Conservation (phyloP, 805 yeast genomes). For the Starmerella kuoi region DNA sequence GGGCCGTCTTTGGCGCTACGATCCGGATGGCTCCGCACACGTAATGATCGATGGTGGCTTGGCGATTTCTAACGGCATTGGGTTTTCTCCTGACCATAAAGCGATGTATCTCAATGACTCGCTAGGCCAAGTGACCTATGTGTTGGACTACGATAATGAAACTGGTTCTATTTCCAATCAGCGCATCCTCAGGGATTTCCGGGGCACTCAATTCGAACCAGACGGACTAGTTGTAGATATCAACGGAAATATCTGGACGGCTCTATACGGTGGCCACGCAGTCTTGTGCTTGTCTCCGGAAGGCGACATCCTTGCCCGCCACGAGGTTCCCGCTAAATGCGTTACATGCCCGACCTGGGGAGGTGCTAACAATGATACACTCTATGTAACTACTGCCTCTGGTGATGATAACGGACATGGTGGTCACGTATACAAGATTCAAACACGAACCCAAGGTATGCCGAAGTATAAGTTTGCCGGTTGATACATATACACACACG, state of each 20-base stretch:
- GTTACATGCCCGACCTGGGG: slow-evolving; percentile 32
- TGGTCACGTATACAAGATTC: slow-evolving; percentile 27
- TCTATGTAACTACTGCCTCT: slow-evolving; percentile 26
- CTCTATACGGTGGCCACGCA: slow-evolving; percentile 22
- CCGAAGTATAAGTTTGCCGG: slow-evolving; percentile 26
- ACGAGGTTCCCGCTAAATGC: slow-evolving; percentile 20
- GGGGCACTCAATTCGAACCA: slow-evolving; percentile 23
- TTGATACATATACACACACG: too few relatives aligned
- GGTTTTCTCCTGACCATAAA: slow-evolving; percentile 37
- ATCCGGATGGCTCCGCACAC: slow-evolving; percentile 27
- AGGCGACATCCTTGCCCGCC: slow-evolving; percentile 25
- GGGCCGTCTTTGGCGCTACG: slow-evolving; percentile 31
- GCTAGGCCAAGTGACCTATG: slow-evolving; percentile 36
- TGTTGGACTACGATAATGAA: slow-evolving; percentile 33
- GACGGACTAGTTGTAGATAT: slow-evolving; percentile 24
- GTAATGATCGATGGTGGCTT: slow-evolving; percentile 25
- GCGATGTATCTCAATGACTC: slow-evolving; percentile 45
- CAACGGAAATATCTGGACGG: slow-evolving; percentile 26
- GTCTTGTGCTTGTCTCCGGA: slow-evolving; percentile 23
- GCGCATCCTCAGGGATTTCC: slow-evolving; percentile 18
- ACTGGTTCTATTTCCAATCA: slow-evolving; percentile 31
- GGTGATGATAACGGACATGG: slow-evolving; percentile 23
- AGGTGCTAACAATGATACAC: slow-evolving; percentile 24
- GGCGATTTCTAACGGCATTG: slow-evolving; percentile 47
- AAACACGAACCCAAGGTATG: slow-evolving; percentile 25